A percentile compares a stretch with the other conserved stretches of the same genome.
Conservation (phyloP, 352 stramenopile species). For the Aphanomyces euteiches region DNA sequence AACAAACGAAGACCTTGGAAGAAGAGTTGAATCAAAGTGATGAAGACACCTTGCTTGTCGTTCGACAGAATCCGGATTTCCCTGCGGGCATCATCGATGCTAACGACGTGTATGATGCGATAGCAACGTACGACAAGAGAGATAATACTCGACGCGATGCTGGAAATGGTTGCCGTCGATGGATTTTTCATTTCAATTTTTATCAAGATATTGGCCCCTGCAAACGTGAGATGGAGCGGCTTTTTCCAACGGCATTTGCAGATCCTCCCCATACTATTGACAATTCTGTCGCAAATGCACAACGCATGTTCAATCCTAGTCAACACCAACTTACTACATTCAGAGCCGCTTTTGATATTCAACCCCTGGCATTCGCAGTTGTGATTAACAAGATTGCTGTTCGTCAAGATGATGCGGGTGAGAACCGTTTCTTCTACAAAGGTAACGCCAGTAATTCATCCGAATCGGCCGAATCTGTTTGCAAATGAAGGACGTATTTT, state of each 20-base stretch:
- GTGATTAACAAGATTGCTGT: too few relatives aligned
- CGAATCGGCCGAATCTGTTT: too few relatives aligned
- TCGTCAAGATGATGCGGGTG: too few relatives aligned
- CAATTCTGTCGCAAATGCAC: background rate
- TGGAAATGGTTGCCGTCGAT: constrained; percentile 20
- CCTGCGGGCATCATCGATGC: constrained; percentile 21
- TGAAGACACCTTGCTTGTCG: constrained; percentile 9
- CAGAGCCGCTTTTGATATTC: too few relatives aligned
- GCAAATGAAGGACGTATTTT: too few relatives aligned
- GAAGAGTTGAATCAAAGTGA: constrained; percentile 23
- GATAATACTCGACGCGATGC: constrained; percentile 18
- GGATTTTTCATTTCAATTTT: constrained; percentile 26
- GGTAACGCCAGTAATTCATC: too few relatives aligned
- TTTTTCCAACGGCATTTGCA: constrained; percentile 23
- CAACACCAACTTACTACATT: too few relatives aligned
- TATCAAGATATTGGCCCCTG: constrained; percentile 23
- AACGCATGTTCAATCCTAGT: too few relatives aligned
- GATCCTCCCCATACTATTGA: constrained; percentile 21
- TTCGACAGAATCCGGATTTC: constrained; percentile 21
- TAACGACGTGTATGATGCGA: constrained; percentile 22
- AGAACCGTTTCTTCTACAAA: too few relatives aligned
- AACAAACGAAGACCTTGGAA: constrained; percentile 26
- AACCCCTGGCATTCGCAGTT: too few relatives aligned
- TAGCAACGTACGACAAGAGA: constrained; percentile 11
- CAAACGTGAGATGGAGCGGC: constrained; percentile 17